Evolutionary conservation across 2,329 filamentous ascomycete genomes (phyloP).

Genomic region (Dactylellina cionopaga): DNA sequence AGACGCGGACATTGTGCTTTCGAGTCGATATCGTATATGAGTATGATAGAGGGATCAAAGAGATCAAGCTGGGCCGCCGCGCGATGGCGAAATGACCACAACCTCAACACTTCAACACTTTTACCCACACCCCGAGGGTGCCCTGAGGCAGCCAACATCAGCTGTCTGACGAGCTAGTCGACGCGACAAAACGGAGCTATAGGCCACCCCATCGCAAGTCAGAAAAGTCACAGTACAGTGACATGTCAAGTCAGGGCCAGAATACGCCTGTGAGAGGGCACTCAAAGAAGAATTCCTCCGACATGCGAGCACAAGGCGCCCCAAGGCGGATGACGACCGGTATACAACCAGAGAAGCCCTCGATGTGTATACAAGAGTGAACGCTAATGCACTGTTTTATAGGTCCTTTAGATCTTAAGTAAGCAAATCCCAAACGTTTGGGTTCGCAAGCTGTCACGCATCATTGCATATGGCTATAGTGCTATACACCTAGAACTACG

Average conservation of each 20-base stretch:
- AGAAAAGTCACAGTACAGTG: too few species aligned
- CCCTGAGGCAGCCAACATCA: too few species aligned
- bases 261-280: constrained; percentile 27
- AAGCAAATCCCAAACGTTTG: constrained; percentile 1
- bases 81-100: constrained; percentile 48
- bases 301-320: constrained; percentile 45
- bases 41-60: background rate
- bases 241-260: constrained; percentile 37
- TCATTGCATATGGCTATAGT: background rate
- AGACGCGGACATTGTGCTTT: constrained; percentile 8
- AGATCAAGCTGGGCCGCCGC: background rate
- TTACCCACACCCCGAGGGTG: too few species aligned
- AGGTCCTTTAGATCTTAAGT: constrained; percentile 49
- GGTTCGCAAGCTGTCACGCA: background rate
- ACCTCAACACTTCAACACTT: constrained; percentile 42
- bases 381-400: too few species aligned
- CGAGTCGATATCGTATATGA: constrained; percentile 2
- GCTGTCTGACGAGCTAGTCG: too few species aligned
- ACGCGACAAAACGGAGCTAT: too few species aligned
- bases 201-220: too few species aligned
- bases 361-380: background rate
- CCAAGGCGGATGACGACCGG: constrained; percentile 51
- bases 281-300: constrained; percentile 35
- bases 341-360: background rate
- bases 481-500: background rate